A percentile compares a stretch with the other conserved stretches of the same genome.
Evolutionary conservation across 768 basidiomycete genomes (phyloP).

Genomic region (Pisolithus sp.): DNA sequence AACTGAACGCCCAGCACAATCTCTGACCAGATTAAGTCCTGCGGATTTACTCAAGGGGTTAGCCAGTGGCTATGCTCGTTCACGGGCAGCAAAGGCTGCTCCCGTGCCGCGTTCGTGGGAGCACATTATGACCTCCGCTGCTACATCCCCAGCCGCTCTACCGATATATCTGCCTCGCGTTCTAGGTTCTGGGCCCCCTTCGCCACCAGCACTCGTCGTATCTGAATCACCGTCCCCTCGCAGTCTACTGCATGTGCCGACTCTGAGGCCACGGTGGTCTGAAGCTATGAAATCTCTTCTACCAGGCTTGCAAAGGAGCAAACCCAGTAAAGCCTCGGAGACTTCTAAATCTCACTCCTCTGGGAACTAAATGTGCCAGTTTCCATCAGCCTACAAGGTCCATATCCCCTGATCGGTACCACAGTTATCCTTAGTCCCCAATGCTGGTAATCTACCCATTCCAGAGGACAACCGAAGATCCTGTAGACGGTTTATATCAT

Average conservation of each 20-base stretch:
- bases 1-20: not conserved
- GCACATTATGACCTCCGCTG: slow-evolving; percentile 2
- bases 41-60: not conserved
- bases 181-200: slow-evolving; percentile 11
- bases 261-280: slow-evolving; percentile 14
- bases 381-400: slow-evolving; percentile 5
- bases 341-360: not conserved
- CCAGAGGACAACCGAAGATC: slow-evolving; percentile 1
- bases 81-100: slow-evolving; percentile 12
- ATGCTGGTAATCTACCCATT: no score
- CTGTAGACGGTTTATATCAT: slow-evolving; percentile 5
- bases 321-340: slow-evolving; percentile 5
- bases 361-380: slow-evolving; percentile 8
- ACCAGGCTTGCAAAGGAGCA: slow-evolving; percentile 12
- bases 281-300: slow-evolving; percentile 23
- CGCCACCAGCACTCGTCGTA: slow-evolving; percentile 9
- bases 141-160: slow-evolving; percentile 3
- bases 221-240: slow-evolving; percentile 14
- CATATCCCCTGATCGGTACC: slow-evolving; percentile 12
- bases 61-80: slow-evolving; percentile 4
- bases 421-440: not conserved
- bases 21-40: not conserved
- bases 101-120: slow-evolving; percentile 3
- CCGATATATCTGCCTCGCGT: slow-evolving; percentile 14
- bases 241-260: slow-evolving; percentile 12